Evolutionary conservation across 2,329 filamentous ascomycete genomes (phyloP), one percentile per base, ranked within the genome.

Genomic region (Botrytis sinoallii): DNA sequence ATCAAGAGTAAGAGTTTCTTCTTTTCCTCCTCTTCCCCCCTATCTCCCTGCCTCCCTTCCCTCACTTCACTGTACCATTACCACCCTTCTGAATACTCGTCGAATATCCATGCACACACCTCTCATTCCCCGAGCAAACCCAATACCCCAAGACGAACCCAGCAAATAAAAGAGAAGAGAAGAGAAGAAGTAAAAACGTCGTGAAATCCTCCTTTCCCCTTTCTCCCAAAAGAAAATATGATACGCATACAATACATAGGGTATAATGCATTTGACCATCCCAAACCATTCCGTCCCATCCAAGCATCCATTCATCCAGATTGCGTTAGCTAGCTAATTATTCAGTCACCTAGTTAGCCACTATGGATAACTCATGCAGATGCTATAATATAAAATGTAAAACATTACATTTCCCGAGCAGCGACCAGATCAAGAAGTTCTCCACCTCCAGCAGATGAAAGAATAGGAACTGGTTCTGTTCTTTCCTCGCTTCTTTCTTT

Each of bases 231-330:
- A 48, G 22, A 25, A 65, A 38, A 48, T 66, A 52, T 32, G 44
- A 66, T 52, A 66, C 44, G 64, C 64, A 48, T 66, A 52, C 18
- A 52, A 48, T 66, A 52, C 18, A 52, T 40, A 40, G 65, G 65
- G 65, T 55, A 67, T 67, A 67, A 55, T 67, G 66, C 44, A 68
- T 57, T n/a, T 55, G 48, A 55, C 48, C 65, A 29, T 40, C 22
- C 46, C n/a, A 61, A 40, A 16, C 38, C 25, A 68, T 16, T n/a
- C 48, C 48, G 5, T 55, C 8, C 16, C 35, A 57, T 42, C 29
- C 64, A 14, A 22, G 18, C 48, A 42, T 18, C 3, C 60, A 10
- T 29, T 46, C 40, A 38, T 40, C 59, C 52, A 29, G 7, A 57
- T 32, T 57, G 25, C 52, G 16, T 29, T 55, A n/a, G n/a, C 52